Conservation (phyloP, 2,329 filamentous ascomycete species). For the Monosporascus sp. region DNA sequence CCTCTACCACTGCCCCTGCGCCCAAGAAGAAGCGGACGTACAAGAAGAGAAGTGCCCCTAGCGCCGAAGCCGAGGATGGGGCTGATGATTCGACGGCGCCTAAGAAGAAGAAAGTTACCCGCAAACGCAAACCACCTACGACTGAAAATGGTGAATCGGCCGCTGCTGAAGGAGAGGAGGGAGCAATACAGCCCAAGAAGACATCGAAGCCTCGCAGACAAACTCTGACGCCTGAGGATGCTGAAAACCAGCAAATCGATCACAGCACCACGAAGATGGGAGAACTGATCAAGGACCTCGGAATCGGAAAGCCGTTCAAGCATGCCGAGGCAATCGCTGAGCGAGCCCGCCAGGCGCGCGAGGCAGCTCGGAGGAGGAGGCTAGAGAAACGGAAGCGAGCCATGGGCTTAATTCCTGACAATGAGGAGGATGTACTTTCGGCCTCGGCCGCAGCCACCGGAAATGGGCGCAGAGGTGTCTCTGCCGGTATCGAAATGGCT, state of each 20-base stretch:
- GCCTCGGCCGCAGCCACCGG: conserved; percentile 15
- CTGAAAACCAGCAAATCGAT: conserved; percentile 59
- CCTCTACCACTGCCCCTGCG: background rate
- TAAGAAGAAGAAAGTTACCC: conserved; percentile 18
- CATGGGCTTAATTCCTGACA: conserved; percentile 16
- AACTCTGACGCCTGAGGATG: conserved; percentile 58
- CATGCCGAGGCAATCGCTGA: conserved; percentile 67
- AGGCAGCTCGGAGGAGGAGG: conserved; percentile 33
- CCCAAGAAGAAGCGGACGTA: conserved; percentile 3
- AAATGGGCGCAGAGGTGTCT: conserved; percentile 10
- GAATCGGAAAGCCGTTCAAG: conserved; percentile 70
- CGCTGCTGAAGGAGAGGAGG: conserved; percentile 18
- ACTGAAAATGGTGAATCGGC: conserved; percentile 15
- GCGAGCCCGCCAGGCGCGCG: conserved; percentile 48
- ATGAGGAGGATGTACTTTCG: conserved; percentile 12
- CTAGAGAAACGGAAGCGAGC: conserved; percentile 30
- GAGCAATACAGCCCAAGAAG: conserved; percentile 15
- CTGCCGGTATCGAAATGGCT: conserved; percentile 12
- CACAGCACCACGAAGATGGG: conserved; percentile 64
- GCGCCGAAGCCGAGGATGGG: background rate
- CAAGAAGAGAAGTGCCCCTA: background rate
- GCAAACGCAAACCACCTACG: conserved; percentile 21
- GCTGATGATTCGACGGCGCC: background rate
- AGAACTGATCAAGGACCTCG: conserved; percentile 64
- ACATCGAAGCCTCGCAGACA: conserved; percentile 26